phyloP scores from a whole-genome alignment of 495 filamentous ascomycete species.

The Lophiostoma macrostomum region DNA sequence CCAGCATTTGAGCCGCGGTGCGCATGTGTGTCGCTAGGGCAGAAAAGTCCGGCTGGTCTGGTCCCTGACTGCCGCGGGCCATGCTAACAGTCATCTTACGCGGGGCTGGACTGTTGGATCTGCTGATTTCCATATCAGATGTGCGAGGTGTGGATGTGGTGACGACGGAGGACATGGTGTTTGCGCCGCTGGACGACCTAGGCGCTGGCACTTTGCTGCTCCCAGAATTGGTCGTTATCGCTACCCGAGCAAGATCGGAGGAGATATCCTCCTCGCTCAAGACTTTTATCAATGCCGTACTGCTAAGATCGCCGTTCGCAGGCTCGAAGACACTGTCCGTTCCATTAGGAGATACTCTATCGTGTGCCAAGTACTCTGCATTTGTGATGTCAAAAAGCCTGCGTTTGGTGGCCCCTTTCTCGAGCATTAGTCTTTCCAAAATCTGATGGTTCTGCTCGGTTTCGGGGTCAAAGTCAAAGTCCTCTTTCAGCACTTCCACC shows the following conservation, averaged over 20 bases:
- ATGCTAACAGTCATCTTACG: conserved; percentile 51
- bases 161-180: conserved; percentile 47
- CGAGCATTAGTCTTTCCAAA: conserved; percentile 56
- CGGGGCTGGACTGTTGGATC: conserved; percentile 59
- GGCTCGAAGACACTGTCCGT: conserved; percentile 77
- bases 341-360: conserved; percentile 42
- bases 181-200: conserved; percentile 55
- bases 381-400: conserved; percentile 69
- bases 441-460: conserved; percentile 61
- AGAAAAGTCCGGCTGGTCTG: conserved; percentile 66
- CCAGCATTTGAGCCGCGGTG: conserved; percentile 74
- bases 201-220: conserved; percentile 37
- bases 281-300: conserved; percentile 60
- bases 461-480: conserved; percentile 71
- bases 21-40: conserved; percentile 77
- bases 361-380: conserved; percentile 42
- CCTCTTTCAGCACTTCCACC: conserved; percentile 70
- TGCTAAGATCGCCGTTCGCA: conserved; percentile 65
- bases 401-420: conserved; percentile 56
- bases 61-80: conserved; percentile 21
- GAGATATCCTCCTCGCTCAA: conserved; percentile 39
- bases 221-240: conserved; percentile 2
- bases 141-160: conserved; percentile 58
- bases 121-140: conserved; percentile 55
- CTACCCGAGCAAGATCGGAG: conserved; percentile 24